phyloP scores from a whole-genome alignment of 352 stramenopile genomes.

The Pythium apleroticum region DNA sequence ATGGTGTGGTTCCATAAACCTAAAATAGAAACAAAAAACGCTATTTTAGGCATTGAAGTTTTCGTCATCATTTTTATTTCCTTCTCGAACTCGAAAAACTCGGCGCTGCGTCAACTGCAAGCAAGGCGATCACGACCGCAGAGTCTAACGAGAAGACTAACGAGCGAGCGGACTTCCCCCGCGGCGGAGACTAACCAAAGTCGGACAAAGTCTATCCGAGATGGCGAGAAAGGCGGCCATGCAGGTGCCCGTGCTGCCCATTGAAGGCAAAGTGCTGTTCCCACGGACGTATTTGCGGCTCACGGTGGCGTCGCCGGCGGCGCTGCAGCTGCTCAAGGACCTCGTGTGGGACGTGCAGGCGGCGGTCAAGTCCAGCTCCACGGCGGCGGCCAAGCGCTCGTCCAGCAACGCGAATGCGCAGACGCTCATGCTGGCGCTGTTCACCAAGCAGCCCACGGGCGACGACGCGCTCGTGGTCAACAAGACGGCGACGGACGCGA shows the following conservation, averaged over 20 bases:
- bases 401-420: conserved; percentile 28
- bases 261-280: conserved; percentile 75
- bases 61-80: conserved; percentile 27
- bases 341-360: conserved; percentile 72
- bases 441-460: conserved; percentile 38
- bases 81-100: not conserved
- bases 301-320: conserved; percentile 55
- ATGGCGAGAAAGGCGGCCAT: conserved; percentile 24
- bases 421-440: conserved; percentile 62
- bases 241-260: conserved; percentile 62
- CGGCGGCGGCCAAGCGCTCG: conserved; percentile 19
- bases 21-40: conserved; percentile 2
- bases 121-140: not conserved
- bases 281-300: conserved; percentile 74
- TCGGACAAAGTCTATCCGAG: not conserved
- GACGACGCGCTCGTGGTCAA: not conserved
- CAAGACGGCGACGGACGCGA: conserved; percentile 16
- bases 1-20: conserved; percentile 6
- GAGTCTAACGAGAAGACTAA: conserved; percentile 1
- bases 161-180: too few species aligned
- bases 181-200: not conserved
- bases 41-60: conserved; percentile 23
- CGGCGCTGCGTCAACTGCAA: not conserved
- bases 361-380: conserved; percentile 36
- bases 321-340: conserved; percentile 76